Conservation (phyloP, 371 early-diverging fungal species). For the Rhizopus stolonifer region DNA sequence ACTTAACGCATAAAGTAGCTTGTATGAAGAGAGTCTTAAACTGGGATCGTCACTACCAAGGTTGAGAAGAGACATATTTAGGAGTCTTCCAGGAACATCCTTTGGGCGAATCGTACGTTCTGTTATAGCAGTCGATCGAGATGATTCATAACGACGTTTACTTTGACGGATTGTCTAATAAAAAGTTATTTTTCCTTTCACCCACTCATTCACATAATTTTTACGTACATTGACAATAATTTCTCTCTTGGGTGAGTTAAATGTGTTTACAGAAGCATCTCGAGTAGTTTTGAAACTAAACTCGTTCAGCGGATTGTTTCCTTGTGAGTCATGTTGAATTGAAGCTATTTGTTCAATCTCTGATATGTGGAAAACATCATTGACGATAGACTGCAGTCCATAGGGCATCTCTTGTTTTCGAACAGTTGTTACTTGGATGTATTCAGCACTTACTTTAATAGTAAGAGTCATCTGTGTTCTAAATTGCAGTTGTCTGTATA, state of each 20-base stretch:
- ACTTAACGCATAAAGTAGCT: constrained; percentile 76
- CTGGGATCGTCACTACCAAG: constrained; percentile 76
- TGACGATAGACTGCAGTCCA: constrained; percentile 66
- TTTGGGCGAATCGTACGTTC: constrained; percentile 76
- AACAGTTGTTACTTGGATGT: constrained; percentile 70
- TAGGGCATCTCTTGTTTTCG: constrained; percentile 61
- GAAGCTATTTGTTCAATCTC: constrained; percentile 75
- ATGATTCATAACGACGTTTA: constrained; percentile 63
- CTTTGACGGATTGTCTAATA: constrained; percentile 59
- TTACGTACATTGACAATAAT: constrained; percentile 54
- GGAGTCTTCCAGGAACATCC: constrained; percentile 86
- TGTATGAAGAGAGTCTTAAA: constrained; percentile 80
- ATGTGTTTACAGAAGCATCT: constrained; percentile 52
- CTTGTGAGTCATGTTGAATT: constrained; percentile 30
- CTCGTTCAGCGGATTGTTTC: constrained; percentile 59
- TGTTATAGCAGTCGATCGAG: constrained; percentile 55
- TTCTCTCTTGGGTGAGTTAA: constrained; percentile 71
- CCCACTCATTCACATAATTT: not conserved
- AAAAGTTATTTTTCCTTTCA: not conserved
- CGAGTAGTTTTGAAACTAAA: constrained; percentile 70
- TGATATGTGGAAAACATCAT: constrained; percentile 84
- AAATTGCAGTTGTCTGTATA: constrained; percentile 57
- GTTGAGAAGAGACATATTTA: constrained; percentile 87
- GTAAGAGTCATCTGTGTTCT: constrained; percentile 67
- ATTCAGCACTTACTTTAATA: constrained; percentile 76